Conservation (phyloP, 768 basidiomycete species). For the Trametes coccinea region DNA sequence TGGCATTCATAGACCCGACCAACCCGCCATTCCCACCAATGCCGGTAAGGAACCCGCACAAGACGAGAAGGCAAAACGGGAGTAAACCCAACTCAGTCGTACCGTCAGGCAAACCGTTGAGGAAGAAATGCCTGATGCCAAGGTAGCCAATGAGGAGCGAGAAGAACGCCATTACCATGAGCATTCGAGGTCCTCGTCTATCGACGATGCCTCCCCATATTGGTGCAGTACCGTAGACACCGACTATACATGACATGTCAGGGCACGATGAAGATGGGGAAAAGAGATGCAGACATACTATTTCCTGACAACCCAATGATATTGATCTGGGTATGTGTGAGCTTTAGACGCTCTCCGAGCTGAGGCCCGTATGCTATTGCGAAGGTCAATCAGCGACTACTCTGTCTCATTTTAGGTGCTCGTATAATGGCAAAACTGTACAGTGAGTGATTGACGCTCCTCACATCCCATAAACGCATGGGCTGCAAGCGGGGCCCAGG, state of each 20-base stretch:
- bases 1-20: conserved; percentile 71
- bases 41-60: conserved; percentile 74
- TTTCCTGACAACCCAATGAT: conserved; percentile 81
- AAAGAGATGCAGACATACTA: conserved; percentile 41
- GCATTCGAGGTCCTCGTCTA: conserved; percentile 65
- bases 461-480: too few relatives aligned
- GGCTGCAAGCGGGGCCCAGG: not conserved
- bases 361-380: conserved; percentile 80
- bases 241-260: conserved; percentile 45
- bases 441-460: too few relatives aligned
- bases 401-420: not conserved
- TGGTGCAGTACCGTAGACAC: conserved; percentile 76
- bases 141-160: conserved; percentile 71
- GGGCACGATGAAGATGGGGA: too few relatives aligned
- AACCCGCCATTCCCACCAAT: conserved; percentile 75
- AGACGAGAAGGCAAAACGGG: conserved; percentile 51
- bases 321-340: conserved; percentile 82
- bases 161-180: conserved; percentile 58
- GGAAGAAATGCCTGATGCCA: conserved; percentile 70
- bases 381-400: not conserved
- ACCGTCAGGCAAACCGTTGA: conserved; percentile 43
- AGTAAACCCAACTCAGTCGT: conserved; percentile 37
- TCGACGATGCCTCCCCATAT: conserved; percentile 82
- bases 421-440: too few relatives aligned
- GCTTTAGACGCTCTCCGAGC: conserved; percentile 69